Conservation (phyloP, 148 eudicot species). For the Rhododendron molle region DNA sequence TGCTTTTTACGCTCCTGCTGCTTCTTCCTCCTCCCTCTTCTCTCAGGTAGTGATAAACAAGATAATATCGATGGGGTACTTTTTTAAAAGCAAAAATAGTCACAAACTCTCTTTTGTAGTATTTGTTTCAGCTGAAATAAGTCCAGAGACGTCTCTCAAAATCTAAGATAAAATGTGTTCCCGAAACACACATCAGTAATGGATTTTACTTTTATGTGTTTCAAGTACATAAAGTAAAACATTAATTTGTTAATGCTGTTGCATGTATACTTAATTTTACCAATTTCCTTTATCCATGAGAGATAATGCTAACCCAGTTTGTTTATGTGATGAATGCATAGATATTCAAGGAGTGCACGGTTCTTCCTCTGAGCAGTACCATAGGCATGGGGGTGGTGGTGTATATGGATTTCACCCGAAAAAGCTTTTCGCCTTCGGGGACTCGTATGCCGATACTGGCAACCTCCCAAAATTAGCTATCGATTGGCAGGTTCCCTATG, state of each 20-base stretch:
- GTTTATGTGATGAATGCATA: neutral
- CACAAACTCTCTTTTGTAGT: no score
- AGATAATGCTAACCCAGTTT: neutral
- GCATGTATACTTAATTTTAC: no score
- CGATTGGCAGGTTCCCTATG: constrained; percentile 68
- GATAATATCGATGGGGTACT: no score
- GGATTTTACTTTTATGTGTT: no score
- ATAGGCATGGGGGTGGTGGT: neutral
- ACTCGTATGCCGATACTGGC: constrained; percentile 82
- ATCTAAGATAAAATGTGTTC: no score
- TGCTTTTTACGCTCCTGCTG: neutral
- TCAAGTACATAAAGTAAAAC: no score
- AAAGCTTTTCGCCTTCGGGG: constrained; percentile 82
- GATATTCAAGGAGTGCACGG: constrained; percentile 4
- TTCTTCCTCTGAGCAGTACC: neutral
- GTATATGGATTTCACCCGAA: neutral
- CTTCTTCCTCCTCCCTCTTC: neutral
- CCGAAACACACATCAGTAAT: no score
- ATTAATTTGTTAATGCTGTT: no score
- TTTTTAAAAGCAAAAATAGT: no score
- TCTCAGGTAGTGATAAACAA: neutral
- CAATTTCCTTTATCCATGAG: no score
- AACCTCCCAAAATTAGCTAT: constrained; percentile 25
- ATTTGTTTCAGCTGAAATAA: no score
- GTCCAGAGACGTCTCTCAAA: no score